Conservation (phyloP, 108 stramenopile genomes). For the Fragilaria radians region DNA sequence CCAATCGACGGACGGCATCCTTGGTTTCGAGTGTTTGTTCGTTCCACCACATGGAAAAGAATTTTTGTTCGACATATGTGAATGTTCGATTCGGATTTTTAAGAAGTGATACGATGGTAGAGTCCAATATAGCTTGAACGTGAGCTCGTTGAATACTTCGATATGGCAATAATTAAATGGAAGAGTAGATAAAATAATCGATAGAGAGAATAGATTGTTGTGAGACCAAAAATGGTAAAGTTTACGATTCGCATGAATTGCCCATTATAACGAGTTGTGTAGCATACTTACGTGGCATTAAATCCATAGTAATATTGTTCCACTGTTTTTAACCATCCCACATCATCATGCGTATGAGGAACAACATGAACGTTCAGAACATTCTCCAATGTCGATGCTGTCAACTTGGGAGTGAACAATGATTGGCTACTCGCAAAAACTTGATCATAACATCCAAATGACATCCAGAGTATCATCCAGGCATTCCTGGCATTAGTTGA, state of each 20-base stretch:
- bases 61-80: slow-evolving; percentile 90
- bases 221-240: slow-evolving; percentile 5
- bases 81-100: slow-evolving; percentile 81
- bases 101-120: slow-evolving; percentile 59
- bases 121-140: slow-evolving; percentile 80
- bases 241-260: not conserved
- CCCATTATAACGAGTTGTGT: not conserved
- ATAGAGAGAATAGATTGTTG: too few species aligned
- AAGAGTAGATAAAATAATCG: too few species aligned
- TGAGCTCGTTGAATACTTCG: slow-evolving; percentile 69
- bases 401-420: slow-evolving; percentile 4
- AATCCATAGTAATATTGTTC: slow-evolving; percentile 89
- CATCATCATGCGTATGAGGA: slow-evolving; percentile 90
- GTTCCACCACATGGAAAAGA: slow-evolving; percentile 92
- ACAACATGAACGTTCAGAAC: slow-evolving; percentile 81
- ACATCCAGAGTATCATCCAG: too few species aligned
- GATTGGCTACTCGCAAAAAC: too few species aligned
- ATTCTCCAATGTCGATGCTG: not conserved
- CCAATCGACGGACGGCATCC: slow-evolving; percentile 45
- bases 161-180: too few species aligned
- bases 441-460: too few species aligned
- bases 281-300: slow-evolving; percentile 50
- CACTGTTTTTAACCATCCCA: slow-evolving; percentile 92
- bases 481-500: too few species aligned
- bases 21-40: slow-evolving; percentile 44